A percentile compares a stretch with the other conserved stretches of the same genome.
These are phyloP conservation scores for Rhizophora apiculata DNA, from an alignment of 345 rosid species.

Conservation along the genomic window DNA sequence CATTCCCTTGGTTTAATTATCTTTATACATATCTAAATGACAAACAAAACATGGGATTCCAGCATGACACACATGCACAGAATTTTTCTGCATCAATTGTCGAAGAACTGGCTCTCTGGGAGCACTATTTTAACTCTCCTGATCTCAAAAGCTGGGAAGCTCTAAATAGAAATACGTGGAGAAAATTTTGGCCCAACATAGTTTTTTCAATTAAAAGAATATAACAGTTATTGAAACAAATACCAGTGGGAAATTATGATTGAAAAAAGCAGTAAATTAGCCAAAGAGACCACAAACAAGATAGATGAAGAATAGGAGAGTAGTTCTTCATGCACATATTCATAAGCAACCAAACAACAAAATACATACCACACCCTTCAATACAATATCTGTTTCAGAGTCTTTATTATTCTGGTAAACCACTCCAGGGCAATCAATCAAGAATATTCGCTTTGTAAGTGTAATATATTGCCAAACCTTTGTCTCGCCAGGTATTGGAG, in stretches of 20 bases:
- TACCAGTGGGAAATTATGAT: too few relatives aligned
- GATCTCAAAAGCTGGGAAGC: too few relatives aligned
- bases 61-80: too few relatives aligned
- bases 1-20: too few relatives aligned
- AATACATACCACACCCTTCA: slow-evolving; percentile 88
- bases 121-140: neutral
- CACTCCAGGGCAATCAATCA: slow-evolving; percentile 97
- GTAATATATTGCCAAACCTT: slow-evolving; percentile 98
- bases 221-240: too few relatives aligned
- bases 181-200: neutral
- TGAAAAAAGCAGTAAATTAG: too few relatives aligned
- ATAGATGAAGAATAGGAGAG: too few relatives aligned
- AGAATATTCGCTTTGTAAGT: slow-evolving; percentile 85
- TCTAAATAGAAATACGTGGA: neutral
- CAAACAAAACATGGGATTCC: too few relatives aligned
- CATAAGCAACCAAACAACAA: neutral
- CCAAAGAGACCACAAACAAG: neutral
- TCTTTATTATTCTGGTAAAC: slow-evolving; percentile 85
- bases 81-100: neutral
- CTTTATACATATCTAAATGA: too few relatives aligned
- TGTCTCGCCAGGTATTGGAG: slow-evolving; percentile 99
- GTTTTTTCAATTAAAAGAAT: too few relatives aligned
- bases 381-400: slow-evolving; percentile 84
- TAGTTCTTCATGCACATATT: neutral
- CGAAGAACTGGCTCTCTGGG: neutral